phyloP scores from a whole-genome alignment of 441 rosid genomes.

The Populus hybrid region DNA sequence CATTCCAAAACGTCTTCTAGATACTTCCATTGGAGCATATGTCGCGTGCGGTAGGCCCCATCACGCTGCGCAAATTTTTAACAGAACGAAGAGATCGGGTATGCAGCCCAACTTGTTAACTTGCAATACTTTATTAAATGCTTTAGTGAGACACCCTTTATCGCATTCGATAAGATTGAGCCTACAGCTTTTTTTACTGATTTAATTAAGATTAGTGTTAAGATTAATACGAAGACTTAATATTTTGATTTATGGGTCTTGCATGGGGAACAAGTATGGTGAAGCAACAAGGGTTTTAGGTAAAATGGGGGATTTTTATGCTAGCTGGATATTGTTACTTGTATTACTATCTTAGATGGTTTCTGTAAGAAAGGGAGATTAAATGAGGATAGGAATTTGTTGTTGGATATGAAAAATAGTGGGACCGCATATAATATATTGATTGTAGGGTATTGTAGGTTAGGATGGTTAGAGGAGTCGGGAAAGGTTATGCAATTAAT shows the following conservation, averaged over 20 bases:
- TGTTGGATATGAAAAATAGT: conserved; percentile 61
- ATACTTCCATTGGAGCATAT: conserved; percentile 62
- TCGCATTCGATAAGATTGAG: conserved; percentile 37
- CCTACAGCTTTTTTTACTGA: conserved; percentile 59
- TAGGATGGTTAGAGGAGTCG: conserved; percentile 77
- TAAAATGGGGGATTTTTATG: conserved; percentile 58
- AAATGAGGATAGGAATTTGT: conserved; percentile 58
- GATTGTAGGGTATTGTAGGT: conserved; percentile 69
- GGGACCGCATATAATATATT: conserved; percentile 60
- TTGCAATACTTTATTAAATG: conserved; percentile 65
- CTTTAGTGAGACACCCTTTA: conserved; percentile 64
- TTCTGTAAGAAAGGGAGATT: conserved; percentile 75
- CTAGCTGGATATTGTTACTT: conserved; percentile 58
- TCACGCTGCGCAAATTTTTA: conserved; percentile 64
- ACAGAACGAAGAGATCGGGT: conserved; percentile 53
- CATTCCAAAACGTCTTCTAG: conserved; percentile 49
- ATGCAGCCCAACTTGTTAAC: conserved; percentile 65
- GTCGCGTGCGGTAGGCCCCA: conserved; percentile 54
- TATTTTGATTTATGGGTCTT: conserved; percentile 66
- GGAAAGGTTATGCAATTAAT: conserved; percentile 62
- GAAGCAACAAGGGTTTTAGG: conserved; percentile 48
- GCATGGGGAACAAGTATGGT: conserved; percentile 52
- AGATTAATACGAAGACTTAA: conserved; percentile 47
- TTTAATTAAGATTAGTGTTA: conserved; percentile 46
- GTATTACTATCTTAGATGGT: conserved; percentile 68